Conservation (phyloP, 768 basidiomycete genomes). For the Chalciporus piperatus region DNA sequence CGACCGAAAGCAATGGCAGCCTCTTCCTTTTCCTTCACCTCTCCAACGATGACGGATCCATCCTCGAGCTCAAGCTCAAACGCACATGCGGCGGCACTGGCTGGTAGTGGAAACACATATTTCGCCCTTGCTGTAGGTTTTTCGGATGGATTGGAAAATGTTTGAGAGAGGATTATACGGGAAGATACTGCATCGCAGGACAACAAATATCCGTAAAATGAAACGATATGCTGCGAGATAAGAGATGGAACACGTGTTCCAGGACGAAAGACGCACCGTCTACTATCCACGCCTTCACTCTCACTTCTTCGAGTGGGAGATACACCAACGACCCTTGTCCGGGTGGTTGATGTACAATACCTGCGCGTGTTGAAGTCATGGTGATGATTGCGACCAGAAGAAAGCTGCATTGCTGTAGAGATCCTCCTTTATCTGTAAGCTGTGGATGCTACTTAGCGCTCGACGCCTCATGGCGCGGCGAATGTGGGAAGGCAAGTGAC, state of each 20-base stretch:
- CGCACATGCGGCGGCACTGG: constrained; percentile 50
- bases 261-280: constrained; percentile 37
- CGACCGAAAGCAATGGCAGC: constrained; percentile 41
- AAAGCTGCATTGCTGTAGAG: constrained; percentile 4
- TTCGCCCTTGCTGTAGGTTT: constrained; percentile 42
- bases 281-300: constrained; percentile 39
- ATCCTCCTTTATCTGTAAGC: constrained; percentile 12
- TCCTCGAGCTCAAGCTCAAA: constrained; percentile 50
- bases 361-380: constrained; percentile 20
- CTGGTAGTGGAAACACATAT: constrained; percentile 61
- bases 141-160: constrained; percentile 38
- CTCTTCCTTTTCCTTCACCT: constrained; percentile 45
- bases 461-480: constrained; percentile 1
- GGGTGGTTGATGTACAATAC: constrained; percentile 32
- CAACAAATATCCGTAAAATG: background rate
- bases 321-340: constrained; percentile 24
- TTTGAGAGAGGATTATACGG: constrained; percentile 39
- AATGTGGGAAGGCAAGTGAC: constrained; percentile 5
- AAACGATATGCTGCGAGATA: constrained; percentile 3
- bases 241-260: background rate
- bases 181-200: constrained; percentile 38
- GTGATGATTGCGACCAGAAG: background rate
- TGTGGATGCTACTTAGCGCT: background rate
- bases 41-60: constrained; percentile 41
- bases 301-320: constrained; percentile 43